These are phyloP conservation scores for Coccomyxa sp. DNA, from an alignment of 139 green algal genomes.

Conservation along the genomic window DNA sequence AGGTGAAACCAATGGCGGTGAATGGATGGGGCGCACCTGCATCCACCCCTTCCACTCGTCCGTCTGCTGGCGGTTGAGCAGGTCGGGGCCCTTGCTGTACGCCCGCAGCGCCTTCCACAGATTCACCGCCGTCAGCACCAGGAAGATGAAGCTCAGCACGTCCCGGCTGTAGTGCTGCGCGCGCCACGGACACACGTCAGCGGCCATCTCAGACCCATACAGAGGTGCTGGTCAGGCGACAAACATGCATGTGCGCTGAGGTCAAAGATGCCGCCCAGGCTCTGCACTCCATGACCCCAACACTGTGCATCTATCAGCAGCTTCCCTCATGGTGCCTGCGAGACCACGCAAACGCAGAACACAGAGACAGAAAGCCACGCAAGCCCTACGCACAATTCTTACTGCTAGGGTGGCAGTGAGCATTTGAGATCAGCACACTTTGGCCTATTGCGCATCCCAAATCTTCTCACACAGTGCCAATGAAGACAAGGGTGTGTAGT, in stretches of 20 bases:
- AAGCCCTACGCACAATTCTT: too few relatives aligned
- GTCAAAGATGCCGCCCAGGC: too few relatives aligned
- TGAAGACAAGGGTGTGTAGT: too few relatives aligned
- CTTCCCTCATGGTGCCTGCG: not conserved
- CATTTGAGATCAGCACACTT: too few relatives aligned
- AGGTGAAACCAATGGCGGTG: not conserved
- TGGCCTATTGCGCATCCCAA: too few relatives aligned
- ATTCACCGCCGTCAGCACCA: conserved; percentile 62
- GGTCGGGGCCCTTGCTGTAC: conserved; percentile 47
- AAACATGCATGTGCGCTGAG: too few relatives aligned
- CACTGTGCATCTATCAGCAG: not conserved
- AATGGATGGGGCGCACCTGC: conserved; percentile 50
- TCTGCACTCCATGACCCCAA: not conserved
- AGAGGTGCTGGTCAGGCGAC: too few relatives aligned
- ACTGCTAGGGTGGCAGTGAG: too few relatives aligned
- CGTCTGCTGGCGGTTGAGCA: conserved; percentile 92
- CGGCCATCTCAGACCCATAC: not conserved
- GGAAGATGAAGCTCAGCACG: conserved; percentile 83
- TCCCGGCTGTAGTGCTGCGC: conserved; percentile 68
- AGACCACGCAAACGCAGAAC: too few relatives aligned
- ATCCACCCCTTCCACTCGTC: conserved; percentile 98
- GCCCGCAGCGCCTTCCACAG: conserved; percentile 16
- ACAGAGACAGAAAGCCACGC: too few relatives aligned
- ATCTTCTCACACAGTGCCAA: not conserved
- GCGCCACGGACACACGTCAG: not conserved